Percentiles rank a stretch among this genome's conserved stretches.
These are phyloP conservation scores for Exophiala aquamarina DNA, from an alignment of 2,329 filamentous ascomycete species.

Conservation along the genomic window DNA sequence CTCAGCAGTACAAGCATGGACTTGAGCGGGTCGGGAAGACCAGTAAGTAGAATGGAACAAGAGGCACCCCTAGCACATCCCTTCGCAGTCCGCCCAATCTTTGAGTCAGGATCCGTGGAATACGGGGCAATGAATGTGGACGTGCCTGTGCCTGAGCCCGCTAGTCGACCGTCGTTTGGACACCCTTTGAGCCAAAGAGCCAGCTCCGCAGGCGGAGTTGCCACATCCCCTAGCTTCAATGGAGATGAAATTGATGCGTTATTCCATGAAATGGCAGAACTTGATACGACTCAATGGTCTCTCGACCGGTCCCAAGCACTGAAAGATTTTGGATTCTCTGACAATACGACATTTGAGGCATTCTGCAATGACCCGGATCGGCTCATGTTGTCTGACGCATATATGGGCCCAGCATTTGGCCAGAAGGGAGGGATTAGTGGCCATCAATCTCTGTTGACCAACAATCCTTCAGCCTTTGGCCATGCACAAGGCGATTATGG, in stretches of 20 bases:
- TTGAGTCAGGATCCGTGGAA: conserved; percentile 2
- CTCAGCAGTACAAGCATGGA: too few species aligned
- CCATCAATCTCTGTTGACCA: not conserved
- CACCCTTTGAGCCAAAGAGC: not conserved
- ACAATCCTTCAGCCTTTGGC: too few species aligned
- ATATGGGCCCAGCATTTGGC: conserved; percentile 14
- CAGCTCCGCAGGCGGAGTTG: not conserved
- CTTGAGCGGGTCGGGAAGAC: too few species aligned
- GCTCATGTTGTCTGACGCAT: conserved; percentile 18
- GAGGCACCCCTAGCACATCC: too few species aligned
- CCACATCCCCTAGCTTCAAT: conserved; percentile 27
- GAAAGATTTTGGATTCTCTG: conserved; percentile 46
- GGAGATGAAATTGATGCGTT: conserved; percentile 42
- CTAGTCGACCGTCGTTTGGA: not conserved
- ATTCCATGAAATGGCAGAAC: conserved; percentile 46
- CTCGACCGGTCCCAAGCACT: conserved; percentile 41
- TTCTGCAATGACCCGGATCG: conserved; percentile 47
- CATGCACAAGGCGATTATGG: too few species aligned
- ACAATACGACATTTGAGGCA: conserved; percentile 44
- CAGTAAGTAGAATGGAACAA: too few species aligned
- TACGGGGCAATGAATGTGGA: conserved; percentile 15
- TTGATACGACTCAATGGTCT: conserved; percentile 47
- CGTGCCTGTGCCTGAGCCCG: conserved; percentile 1
- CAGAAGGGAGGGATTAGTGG: not conserved
- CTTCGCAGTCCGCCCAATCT: too few species aligned